Percentiles rank a stretch among this genome's conserved stretches.
Evolutionary conservation across 305 asterid genomes (phyloP).

Genomic region (Plantago lanceolata): DNA sequence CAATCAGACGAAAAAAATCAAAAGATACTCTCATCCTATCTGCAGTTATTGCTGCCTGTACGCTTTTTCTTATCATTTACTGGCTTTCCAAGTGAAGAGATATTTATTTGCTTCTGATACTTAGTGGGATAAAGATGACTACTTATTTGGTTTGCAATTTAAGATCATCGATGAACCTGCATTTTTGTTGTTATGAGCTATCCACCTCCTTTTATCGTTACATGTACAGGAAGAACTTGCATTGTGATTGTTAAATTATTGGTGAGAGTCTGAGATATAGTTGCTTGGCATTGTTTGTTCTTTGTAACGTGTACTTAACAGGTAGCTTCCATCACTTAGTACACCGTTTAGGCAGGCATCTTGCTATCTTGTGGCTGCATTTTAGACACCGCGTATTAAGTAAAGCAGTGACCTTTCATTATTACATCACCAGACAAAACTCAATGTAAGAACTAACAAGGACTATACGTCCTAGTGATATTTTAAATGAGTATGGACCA

Average conservation of each 20-base stretch:
- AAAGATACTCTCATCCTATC: conserved; percentile 87
- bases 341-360: neutral
- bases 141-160: conserved; percentile 15
- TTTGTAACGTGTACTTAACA: conserved; percentile 1
- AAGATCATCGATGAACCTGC: conserved; percentile 23
- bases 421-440: neutral
- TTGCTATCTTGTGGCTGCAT: neutral
- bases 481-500: neutral
- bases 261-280: neutral
- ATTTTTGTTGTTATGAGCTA: conserved; percentile 6
- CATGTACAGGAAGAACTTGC: conserved; percentile 26
- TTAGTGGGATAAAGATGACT: conserved; percentile 22
- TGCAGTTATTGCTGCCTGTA: conserved; percentile 93
- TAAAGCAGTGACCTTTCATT: neutral
- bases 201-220: conserved; percentile 13
- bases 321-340: neutral
- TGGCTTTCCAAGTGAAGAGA: conserved; percentile 78
- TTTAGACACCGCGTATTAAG: neutral
- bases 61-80: conserved; percentile 77
- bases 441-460: neutral
- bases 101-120: conserved; percentile 9
- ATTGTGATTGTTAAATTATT: neutral
- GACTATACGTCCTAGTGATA: neutral
- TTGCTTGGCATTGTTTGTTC: neutral
- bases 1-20: conserved; percentile 73